Base-by-base conservation (phyloP, 805 yeast genomes). In the Candida rishiriensis region DNA sequence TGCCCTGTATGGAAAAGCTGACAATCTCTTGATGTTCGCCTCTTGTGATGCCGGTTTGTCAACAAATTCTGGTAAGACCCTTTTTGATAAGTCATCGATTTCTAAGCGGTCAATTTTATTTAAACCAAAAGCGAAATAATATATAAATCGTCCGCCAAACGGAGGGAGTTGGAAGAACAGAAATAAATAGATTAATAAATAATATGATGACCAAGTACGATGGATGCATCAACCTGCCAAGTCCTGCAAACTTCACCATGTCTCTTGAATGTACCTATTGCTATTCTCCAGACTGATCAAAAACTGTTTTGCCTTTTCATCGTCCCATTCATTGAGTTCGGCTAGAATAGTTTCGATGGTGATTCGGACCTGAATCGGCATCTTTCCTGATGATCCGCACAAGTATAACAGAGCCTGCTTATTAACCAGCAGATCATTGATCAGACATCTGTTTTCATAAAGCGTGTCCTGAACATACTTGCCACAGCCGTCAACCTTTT, bases 351-450 rank as follows among this genome's bases (percentile, higher is more conserved):
- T 83, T 32, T 76, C 78, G 26, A 93, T 60, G 0, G 97, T 91
- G n/a, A 85, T 64, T 45, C 96, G 70, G 1, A 91, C 93, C 39
- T 62, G 64, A 15, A 56, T 64, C 83, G 99, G 99, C 99, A 93
- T 93, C 50, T 78, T 78, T 0, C 99, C 98, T 21, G 95, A 81
- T 13, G 96, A 82, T 0, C 99, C 99, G 70, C 99, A 91, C 6
- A 93, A 70, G 59, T 83, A 89, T 5, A 93, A 66, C 0, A 76
- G 63, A 0, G 86, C 95, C n/a, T 70, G 60, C 36, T 76, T 52
- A 12, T 80, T 68, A 1, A 77, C 60, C 4, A 90, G 56, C 41
- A 81, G 61, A 3, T 80, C 73, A 1, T 71, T 76, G 2, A 91
- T 64, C 16, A 69, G 39, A 3, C 68, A 60, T 29, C 73, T 71